A percentile compares a stretch with the other conserved stretches of the same genome.
phyloP scores from a whole-genome alignment of 257 asterid genomes.

The Nicotiana tomentosiformis region DNA sequence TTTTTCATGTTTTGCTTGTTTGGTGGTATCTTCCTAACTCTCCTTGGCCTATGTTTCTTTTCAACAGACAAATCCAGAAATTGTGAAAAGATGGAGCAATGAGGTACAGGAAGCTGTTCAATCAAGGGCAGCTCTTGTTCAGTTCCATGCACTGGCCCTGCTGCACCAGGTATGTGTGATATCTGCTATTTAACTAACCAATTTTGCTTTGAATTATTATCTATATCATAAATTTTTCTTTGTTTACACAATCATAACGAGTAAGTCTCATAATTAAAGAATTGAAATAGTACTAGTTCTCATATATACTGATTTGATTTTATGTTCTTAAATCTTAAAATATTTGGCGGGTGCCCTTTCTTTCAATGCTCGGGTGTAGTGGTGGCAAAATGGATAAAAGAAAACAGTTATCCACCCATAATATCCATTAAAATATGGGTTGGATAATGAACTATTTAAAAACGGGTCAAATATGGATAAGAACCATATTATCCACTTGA shows the following conservation, averaged over 20 bases:
- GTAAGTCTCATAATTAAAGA: not conserved
- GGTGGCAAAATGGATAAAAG: no score
- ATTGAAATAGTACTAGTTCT: not conserved
- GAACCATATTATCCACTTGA: no score
- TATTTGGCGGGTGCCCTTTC: not conserved
- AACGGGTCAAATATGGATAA: no score
- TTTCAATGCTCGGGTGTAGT: not conserved
- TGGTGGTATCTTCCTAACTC: constrained; percentile 11
- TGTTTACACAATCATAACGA: not conserved
- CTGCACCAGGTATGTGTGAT: constrained; percentile 68
- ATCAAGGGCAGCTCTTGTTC: constrained; percentile 92
- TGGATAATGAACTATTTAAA: no score
- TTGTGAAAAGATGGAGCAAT: constrained; percentile 96
- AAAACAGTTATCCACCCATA: no score
- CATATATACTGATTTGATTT: not conserved
- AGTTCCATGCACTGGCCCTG: constrained; percentile 88
- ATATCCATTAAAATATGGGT: no score
- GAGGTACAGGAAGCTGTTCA: constrained; percentile 98
- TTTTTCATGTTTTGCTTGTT: not conserved
- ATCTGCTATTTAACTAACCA: not conserved
- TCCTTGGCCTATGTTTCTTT: constrained; percentile 6
- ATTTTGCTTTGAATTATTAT: not conserved
- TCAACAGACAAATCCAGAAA: constrained; percentile 78
- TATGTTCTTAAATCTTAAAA: not conserved
- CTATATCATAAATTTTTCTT: not conserved